These are phyloP conservation scores for Aureobasidium sp. DNA, from an alignment of 2,329 filamentous ascomycete genomes.

Conservation along the genomic window DNA sequence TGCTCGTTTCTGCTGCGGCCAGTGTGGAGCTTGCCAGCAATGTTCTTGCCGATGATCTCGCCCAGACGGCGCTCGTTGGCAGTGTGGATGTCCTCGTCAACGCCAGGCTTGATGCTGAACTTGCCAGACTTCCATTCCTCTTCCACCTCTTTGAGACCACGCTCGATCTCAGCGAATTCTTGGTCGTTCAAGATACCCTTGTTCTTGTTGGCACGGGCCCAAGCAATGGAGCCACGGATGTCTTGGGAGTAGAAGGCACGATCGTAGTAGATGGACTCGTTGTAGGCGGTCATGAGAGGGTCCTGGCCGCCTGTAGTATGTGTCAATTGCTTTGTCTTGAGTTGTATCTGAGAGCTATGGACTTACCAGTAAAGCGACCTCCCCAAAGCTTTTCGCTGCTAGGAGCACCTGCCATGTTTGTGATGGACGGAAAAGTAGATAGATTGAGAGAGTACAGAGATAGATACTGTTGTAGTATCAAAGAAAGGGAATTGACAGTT, in stretches of 20 bases:
- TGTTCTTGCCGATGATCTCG: conserved; percentile 78
- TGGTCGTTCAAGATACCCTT: conserved; percentile 62
- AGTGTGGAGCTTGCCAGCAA: conserved; percentile 87
- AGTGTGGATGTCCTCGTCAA: conserved; percentile 48
- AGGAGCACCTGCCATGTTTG: conserved; percentile 14
- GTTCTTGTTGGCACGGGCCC: conserved; percentile 70
- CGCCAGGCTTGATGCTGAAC: conserved; percentile 38
- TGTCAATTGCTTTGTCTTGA: background rate
- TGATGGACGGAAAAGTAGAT: background rate
- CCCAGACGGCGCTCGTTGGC: conserved; percentile 49
- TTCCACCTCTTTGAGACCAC: conserved; percentile 54
- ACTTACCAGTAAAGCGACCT: conserved; percentile 50
- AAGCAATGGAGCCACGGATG: conserved; percentile 72
- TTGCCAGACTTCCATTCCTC: conserved; percentile 39
- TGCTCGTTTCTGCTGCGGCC: conserved; percentile 81
- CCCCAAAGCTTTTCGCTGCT: conserved; percentile 51
- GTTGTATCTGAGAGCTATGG: background rate
- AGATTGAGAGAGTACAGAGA: background rate
- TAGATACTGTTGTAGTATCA: background rate
- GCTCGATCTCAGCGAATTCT: conserved; percentile 68
- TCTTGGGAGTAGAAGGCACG: conserved; percentile 70
- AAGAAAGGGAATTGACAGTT: background rate
- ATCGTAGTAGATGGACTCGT: conserved; percentile 73
- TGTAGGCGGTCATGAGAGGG: conserved; percentile 80
- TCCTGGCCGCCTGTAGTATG: conserved; percentile 59